Evolutionary conservation across 2,329 filamentous ascomycete species (phyloP), one percentile per base, ranked within the genome.

Genomic region (Ceratocystis lukuohia): DNA sequence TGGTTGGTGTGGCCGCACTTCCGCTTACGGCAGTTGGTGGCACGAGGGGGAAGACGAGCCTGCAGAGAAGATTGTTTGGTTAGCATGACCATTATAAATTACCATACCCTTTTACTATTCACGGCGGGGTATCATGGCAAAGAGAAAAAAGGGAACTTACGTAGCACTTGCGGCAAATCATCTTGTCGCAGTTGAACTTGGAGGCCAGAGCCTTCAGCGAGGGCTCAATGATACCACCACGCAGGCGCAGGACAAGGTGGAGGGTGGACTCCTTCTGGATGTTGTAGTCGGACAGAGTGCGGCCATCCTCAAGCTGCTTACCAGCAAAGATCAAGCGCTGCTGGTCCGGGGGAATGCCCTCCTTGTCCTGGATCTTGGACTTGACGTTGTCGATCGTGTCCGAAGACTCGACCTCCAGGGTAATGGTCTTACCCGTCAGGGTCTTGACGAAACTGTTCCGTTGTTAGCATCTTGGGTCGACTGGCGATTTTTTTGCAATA

Each of bases 141-240:
- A 28, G 22, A 20, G 56, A 6, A 37, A n/a, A 59, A 37, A 17
- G 62, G 68, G 61, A 67, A 87, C 88, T 74, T 87, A 94, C 91
- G 82, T 97, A 97, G 89, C 94, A 99, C 89, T 99, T 97, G 85
- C 94, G 93, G 91, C 94, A 97, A 82, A 97, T 96, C 88, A 93
- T 93, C 88, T 96, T 96, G 74, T 97, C 94, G 89, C 93, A 97
- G 88, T 99, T 97, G 87, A 95, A 97, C 86, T 96, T 96, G 84
- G 88, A 92, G 77, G 93, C 93, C 71, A 97, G 88, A 73, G 91
- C 93, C 88, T 97, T 97, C 76, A 97, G 88, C 75, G 92, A 96
- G 75, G 94, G 94, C 86, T 97, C 93, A 76, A 96, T 96, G 84
- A 97, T 93, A 85, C 93, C 93, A 85, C 93, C 93, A 85, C 93